phyloP scores from a whole-genome alignment of 176 grass and related monocot species.

The Canna indica region DNA sequence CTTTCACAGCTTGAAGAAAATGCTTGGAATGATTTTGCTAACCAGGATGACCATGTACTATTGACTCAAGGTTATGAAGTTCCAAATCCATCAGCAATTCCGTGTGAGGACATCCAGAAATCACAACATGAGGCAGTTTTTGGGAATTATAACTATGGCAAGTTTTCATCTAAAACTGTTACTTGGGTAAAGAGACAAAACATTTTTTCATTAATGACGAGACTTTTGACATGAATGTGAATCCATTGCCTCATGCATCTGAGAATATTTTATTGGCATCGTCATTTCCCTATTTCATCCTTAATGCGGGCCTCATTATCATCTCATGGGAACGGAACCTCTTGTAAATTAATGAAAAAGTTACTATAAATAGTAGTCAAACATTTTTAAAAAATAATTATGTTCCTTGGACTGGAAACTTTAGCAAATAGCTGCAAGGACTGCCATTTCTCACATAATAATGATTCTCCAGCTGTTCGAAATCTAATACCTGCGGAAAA shows the following conservation, averaged over 20 bases:
- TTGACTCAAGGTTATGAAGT: conserved; percentile 6
- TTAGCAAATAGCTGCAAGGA: conserved; percentile 35
- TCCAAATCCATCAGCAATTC: conserved; percentile 19
- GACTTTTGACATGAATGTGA: conserved; percentile 22
- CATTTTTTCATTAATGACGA: conserved; percentile 23
- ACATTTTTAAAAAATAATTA: conserved; percentile 20
- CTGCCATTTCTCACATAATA: conserved; percentile 27
- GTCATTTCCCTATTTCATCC: neutral
- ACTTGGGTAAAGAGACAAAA: conserved; percentile 18
- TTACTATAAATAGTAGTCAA: conserved; percentile 15
- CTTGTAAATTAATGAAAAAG: conserved; percentile 15
- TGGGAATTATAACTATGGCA: conserved; percentile 11
- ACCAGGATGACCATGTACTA: conserved; percentile 9
- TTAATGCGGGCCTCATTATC: neutral
- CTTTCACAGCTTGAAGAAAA: conserved; percentile 49
- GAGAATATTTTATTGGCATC: neutral
- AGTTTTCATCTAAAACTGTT: conserved; percentile 15
- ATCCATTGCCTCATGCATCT: conserved; percentile 18
- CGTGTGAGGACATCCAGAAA: conserved; percentile 31
- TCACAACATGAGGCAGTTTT: conserved; percentile 28
- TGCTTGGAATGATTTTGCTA: conserved; percentile 44
- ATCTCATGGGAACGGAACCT: conserved; percentile 16
- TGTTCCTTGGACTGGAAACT: conserved; percentile 24
- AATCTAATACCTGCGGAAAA: conserved; percentile 26
- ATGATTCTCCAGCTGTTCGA: conserved; percentile 35